A percentile compares a stretch with the other conserved stretches of the same genome.
Evolutionary conservation across 139 green algal genomes (phyloP).

Genomic region (Nannochloris sp.): DNA sequence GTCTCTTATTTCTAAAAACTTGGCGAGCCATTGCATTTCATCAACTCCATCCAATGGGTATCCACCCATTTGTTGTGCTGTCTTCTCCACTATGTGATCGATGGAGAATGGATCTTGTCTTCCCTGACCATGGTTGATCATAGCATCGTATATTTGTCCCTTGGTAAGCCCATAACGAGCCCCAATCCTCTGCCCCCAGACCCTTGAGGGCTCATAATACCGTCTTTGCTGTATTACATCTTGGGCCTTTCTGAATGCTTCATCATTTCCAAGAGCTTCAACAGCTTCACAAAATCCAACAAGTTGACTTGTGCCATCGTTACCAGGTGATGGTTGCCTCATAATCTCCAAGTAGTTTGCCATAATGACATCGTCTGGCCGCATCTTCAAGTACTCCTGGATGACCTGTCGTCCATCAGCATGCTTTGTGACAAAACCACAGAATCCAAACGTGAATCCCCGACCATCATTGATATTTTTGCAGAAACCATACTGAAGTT

Average conservation of each 20-base stretch:
- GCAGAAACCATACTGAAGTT: constrained; percentile 11
- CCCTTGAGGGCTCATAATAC: constrained; percentile 14
- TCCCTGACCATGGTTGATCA: constrained; percentile 27
- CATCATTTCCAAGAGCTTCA: neutral
- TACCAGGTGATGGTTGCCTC: neutral
- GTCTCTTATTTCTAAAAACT: constrained; percentile 15
- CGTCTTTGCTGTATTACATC: constrained; percentile 3
- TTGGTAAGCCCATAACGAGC: constrained; percentile 15
- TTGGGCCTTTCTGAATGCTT: constrained; percentile 3
- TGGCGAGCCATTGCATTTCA: constrained; percentile 16
- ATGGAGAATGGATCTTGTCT: constrained; percentile 12
- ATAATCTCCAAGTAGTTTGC: constrained; percentile 3
- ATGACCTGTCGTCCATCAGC: neutral
- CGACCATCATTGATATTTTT: constrained; percentile 5
- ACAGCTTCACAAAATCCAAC: constrained; percentile 10
- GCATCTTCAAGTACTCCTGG: neutral
- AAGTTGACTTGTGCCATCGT: neutral
- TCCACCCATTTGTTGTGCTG: constrained; percentile 6
- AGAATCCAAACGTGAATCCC: constrained; percentile 23
- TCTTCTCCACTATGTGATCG: constrained; percentile 16
- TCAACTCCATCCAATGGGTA: constrained; percentile 14
- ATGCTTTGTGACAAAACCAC: constrained; percentile 7
- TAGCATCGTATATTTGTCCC: constrained; percentile 25
- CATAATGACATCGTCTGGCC: neutral
- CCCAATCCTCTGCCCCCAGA: neutral